Evolutionary conservation across 768 basidiomycete species (phyloP).

Genomic region (Dioszegia hungarica): DNA sequence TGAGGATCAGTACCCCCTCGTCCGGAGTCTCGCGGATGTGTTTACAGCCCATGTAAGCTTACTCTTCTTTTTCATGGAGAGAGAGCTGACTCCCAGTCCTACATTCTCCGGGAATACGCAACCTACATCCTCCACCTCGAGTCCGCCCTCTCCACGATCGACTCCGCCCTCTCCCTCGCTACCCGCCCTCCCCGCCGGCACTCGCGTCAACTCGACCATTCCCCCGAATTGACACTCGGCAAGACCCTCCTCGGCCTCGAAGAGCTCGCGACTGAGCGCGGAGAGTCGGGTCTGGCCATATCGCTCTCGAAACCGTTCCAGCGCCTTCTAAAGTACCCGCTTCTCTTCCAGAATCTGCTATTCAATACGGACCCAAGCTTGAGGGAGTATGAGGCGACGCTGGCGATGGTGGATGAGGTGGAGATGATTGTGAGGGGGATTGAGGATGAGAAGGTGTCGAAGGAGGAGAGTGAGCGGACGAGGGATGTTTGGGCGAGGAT

Average conservation of each 20-base stretch:
- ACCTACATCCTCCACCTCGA: constrained; percentile 93
- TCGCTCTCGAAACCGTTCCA: constrained; percentile 96
- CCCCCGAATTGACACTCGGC: background rate
- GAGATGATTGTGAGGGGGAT: constrained; percentile 94
- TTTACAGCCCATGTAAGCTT: constrained; percentile 81
- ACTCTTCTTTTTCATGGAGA: background rate
- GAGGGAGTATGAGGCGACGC: constrained; percentile 86
- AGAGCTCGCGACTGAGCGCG: constrained; percentile 71
- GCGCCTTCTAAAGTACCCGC: constrained; percentile 89
- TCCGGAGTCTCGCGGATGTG: constrained; percentile 88
- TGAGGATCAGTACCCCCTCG: constrained; percentile 91
- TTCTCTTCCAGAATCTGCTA: constrained; percentile 93
- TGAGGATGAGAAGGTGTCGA: constrained; percentile 95
- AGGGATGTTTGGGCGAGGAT: constrained; percentile 93
- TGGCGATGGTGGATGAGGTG: constrained; percentile 94
- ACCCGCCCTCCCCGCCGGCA: constrained; percentile 4
- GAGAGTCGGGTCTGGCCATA: constrained; percentile 91
- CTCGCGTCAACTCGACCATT: background rate
- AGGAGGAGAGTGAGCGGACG: constrained; percentile 92
- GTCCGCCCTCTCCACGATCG: constrained; percentile 79
- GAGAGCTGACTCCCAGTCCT: constrained; percentile 58
- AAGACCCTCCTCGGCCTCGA: constrained; percentile 55
- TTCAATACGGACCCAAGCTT: constrained; percentile 91
- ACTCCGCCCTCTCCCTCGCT: constrained; percentile 62
- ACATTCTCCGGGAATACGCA: constrained; percentile 89